phyloP scores from a whole-genome alignment of 2,329 filamentous ascomycete species.

The Penicillium sp. region DNA sequence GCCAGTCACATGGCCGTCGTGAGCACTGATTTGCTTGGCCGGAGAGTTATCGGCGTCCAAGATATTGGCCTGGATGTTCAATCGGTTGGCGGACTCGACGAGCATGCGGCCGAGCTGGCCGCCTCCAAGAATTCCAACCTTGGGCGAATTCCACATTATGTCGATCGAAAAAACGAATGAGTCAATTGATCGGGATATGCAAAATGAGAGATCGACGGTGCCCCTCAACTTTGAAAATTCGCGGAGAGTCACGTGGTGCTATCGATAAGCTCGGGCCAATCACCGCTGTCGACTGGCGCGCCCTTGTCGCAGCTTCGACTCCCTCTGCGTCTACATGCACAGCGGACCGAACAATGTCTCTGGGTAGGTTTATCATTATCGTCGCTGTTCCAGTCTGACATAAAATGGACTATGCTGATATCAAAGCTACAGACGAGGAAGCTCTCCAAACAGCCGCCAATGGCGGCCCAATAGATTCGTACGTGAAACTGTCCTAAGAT shows the following conservation, averaged over 20 bases:
- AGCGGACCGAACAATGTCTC: conserved; percentile 30
- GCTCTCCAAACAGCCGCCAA: conserved; percentile 57
- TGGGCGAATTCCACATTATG: conserved; percentile 42
- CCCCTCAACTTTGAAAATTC: conserved; percentile 27
- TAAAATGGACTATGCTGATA: conserved; percentile 7
- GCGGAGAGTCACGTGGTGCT: conserved; percentile 22
- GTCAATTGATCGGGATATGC: conserved; percentile 2
- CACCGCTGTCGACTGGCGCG: conserved; percentile 8
- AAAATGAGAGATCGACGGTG: conserved; percentile 16
- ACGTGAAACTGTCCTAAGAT: conserved; percentile 28
- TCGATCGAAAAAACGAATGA: conserved; percentile 6
- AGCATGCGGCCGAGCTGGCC: conserved; percentile 92
- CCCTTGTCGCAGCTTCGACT: conserved; percentile 16
- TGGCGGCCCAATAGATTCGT: conserved; percentile 61
- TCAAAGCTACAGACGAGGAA: conserved; percentile 45
- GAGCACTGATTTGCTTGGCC: conserved; percentile 80
- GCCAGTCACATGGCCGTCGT: conserved; percentile 71
- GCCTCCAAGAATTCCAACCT: conserved; percentile 56
- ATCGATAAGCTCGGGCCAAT: conserved; percentile 27
- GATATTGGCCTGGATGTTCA: conserved; percentile 76
- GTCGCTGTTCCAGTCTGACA: not conserved
- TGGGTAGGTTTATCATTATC: conserved; percentile 26
- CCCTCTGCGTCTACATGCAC: conserved; percentile 15
- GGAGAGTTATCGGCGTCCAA: conserved; percentile 75
- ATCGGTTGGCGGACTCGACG: conserved; percentile 75